Evolutionary conservation across 2,329 filamentous ascomycete species (phyloP), one percentile per base, ranked within the genome.

Genomic region (Trichoderma sp.): DNA sequence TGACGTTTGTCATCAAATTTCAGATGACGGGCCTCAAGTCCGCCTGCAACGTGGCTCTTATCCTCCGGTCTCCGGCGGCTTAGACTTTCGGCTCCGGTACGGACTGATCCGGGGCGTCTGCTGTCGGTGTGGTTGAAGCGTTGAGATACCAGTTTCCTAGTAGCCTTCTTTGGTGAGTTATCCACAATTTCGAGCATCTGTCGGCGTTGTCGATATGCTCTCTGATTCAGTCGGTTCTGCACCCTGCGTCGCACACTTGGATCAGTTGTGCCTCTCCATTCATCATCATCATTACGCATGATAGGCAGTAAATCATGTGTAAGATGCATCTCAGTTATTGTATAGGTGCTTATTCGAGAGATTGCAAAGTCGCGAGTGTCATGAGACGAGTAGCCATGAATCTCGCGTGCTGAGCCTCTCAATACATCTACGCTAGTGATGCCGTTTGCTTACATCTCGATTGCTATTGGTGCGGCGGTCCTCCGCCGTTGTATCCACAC

Each of bases 191-290:
- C n/a, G 21, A 36, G 56, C 9, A 28, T 47, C 18, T 28, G 56
- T 47, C 57, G 14, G 12, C 66, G 57, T 6, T 34, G 39, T 24
- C 66, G 66, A 70, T 70, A 70, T 28, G 57, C 39, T 36, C 66
- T 69, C 15, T 69, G 66, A 12, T 69, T 69, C n/a, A 69, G 39
- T 18, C 66, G 34, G 58, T 69, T 53, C 57, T 69, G 66, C 56
- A 69, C 66, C 21, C 66, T 69, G 9, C 39, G 66, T 28, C 56
- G 66, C 15, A 61, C 34, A 5, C 8, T 26, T 3, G 66, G 66
- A 8, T 69, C 18, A 9, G 32, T 61, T 34, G 57, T 60, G 24
- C 66, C 66, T 34, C 28, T 69, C 66, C 66, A 69, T 26, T 69
- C 66, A 26, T 69, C 66, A 24, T 51, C 66, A 3, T 24, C 36